Base-by-base conservation (phyloP, 768 basidiomycete species). In the Coprinopsis marcescibilis region DNA sequence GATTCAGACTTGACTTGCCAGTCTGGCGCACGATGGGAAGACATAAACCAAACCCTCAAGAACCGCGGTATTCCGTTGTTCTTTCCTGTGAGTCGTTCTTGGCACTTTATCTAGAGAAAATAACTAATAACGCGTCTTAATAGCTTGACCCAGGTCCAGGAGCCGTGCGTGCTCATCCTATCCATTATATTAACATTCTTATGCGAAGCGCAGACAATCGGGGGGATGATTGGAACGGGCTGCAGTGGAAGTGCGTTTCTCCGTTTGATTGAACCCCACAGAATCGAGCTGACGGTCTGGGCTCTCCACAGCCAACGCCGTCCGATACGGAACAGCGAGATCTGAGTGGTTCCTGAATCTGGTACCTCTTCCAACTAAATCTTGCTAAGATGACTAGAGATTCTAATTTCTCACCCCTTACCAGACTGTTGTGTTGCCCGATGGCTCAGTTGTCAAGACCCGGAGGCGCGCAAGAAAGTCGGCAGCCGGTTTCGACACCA, bases 141-240 rank as follows among this genome's bases (percentile, higher is more conserved):
- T 33, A 86, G 84, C 67, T 85, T 48, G 84, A 85, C 58, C 85
- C 85, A 17, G 83, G 80, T 38, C 82, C 81, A 29, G 83, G 80
- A 48, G 81, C 80, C 41, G 81, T 85, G 56, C 58, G 80, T 52
- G n/a, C 19, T 17, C 29, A 36, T 29, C n/a, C 12, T 38, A 35
- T 30, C 14, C n/a, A 43, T 46, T 15, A 4, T 33, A 26, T 30
- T 20, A 15, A 20, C 30, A 14, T 24, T 21, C 21, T 13, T 32
- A 32, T 50, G 37, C 26, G n/a, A n/a, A n/a, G n/a, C n/a, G 30
- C 56, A 85, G 71, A 89, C 88, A 12, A 89, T 91, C 51, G 90
- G 89, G 10, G 89, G 90, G 4, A 92, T 91, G 89, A 81, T 88
- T 42, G 83, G 83, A 7, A 93, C 89, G 1, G 88, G 89, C 7